Evolutionary conservation across 495 filamentous ascomycete species (phyloP).

Genomic region (Trichocladium antarcticum): DNA sequence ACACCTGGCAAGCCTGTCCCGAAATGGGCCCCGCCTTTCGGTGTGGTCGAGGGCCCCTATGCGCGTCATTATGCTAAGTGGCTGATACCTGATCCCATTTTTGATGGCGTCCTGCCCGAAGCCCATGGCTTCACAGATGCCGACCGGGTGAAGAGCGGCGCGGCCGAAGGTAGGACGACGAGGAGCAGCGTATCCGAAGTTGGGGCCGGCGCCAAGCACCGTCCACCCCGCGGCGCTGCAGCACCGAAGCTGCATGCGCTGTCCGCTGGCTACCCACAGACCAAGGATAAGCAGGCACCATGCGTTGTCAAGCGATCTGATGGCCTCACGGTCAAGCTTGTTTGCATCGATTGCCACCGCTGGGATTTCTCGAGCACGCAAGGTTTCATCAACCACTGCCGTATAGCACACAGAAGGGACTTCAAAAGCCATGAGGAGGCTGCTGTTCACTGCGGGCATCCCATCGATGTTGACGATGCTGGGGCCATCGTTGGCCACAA

Average conservation of each 20-base stretch:
- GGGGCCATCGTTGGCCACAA: slow-evolving; percentile 46
- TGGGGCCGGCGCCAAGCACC: slow-evolving; percentile 44
- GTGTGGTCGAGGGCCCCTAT: slow-evolving; percentile 84
- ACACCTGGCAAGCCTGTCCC: slow-evolving; percentile 49
- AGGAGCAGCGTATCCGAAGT: slow-evolving; percentile 57
- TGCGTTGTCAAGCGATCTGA: slow-evolving; percentile 44
- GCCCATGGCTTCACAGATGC: slow-evolving; percentile 25
- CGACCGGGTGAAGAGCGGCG: slow-evolving; percentile 27
- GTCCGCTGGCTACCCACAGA: slow-evolving; percentile 56
- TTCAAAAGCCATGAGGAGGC: slow-evolving; percentile 93
- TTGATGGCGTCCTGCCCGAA: slow-evolving; percentile 55
- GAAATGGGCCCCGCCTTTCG: slow-evolving; percentile 67
- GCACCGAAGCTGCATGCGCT: slow-evolving; percentile 59
- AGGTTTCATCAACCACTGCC: slow-evolving; percentile 96
- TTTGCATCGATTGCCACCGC: slow-evolving; percentile 78
- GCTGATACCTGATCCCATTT: slow-evolving; percentile 79
- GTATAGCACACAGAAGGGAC: slow-evolving; percentile 82
- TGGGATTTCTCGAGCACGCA: slow-evolving; percentile 91
- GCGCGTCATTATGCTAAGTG: slow-evolving; percentile 87
- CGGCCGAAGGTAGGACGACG: slow-evolving; percentile 59
- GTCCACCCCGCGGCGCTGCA: slow-evolving; percentile 48
- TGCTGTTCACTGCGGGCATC: slow-evolving; percentile 75
- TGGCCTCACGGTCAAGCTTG: slow-evolving; percentile 56
- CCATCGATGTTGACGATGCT: slow-evolving; percentile 58
- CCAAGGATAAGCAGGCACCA: slow-evolving; percentile 52